A percentile compares a stretch with the other conserved stretches of the same genome.
These are phyloP conservation scores for Magnusiomyces ingens DNA, from an alignment of 1,139 yeast genomes.

Conservation along the genomic window DNA sequence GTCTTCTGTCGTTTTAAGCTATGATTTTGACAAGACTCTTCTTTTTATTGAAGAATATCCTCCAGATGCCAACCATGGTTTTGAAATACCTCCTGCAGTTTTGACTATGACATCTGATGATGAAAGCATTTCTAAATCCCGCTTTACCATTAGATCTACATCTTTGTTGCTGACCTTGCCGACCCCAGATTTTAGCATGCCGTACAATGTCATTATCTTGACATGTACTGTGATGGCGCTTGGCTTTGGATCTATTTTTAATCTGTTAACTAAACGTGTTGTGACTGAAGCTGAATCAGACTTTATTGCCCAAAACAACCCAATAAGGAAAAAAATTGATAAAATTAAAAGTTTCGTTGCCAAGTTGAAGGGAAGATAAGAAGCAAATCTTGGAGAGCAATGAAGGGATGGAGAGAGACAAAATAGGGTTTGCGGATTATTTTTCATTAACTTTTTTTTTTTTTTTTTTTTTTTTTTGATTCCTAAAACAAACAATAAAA, in stretches of 20 bases:
- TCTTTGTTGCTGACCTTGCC: constrained; percentile 81
- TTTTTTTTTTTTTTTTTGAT: no score
- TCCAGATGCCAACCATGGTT: constrained; percentile 98
- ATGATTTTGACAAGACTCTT: constrained; percentile 81
- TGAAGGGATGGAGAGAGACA: no score
- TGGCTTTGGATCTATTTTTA: constrained; percentile 81
- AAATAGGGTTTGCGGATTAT: no score
- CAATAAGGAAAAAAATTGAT: neutral
- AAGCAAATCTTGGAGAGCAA: neutral
- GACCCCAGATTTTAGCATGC: constrained; percentile 98
- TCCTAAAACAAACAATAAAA: constrained; percentile 2
- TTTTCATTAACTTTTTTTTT: no score
- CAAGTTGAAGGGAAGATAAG: constrained; percentile 11
- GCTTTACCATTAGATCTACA: constrained; percentile 62
- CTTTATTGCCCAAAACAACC: neutral
- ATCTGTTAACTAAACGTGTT: constrained; percentile 65
- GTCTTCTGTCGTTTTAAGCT: constrained; percentile 56
- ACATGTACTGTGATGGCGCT: constrained; percentile 92
- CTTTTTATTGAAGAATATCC: constrained; percentile 88
- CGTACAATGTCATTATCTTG: constrained; percentile 90
- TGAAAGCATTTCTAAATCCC: neutral
- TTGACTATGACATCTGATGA: constrained; percentile 35
- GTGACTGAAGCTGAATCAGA: constrained; percentile 77
- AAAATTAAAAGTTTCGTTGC: neutral
- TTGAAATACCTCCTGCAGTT: constrained; percentile 83